Evolutionary conservation across 164 flowering plant species (phyloP).

Genomic region (Liriodendron chinense): DNA sequence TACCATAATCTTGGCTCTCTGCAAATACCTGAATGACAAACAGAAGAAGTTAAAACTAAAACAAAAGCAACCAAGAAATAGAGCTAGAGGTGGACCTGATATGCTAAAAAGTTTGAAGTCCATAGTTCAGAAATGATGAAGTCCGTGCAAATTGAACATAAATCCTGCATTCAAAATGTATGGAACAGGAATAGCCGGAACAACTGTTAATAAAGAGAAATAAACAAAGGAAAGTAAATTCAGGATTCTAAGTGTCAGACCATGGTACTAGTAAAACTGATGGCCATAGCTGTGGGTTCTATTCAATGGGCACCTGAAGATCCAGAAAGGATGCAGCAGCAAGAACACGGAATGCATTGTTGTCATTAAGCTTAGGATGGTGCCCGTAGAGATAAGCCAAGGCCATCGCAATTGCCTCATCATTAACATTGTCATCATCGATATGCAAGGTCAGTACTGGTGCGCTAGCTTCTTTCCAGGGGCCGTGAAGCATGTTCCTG

Average conservation of each 20-base stretch:
- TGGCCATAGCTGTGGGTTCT: not conserved
- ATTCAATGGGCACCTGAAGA: constrained; percentile 63
- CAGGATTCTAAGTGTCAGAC: not conserved
- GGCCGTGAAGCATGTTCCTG: constrained; percentile 99
- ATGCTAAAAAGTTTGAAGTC: constrained; percentile 91
- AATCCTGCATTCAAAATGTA: constrained; percentile 57
- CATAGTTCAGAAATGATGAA: constrained; percentile 90
- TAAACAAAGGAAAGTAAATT: not conserved
- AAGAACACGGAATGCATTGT: constrained; percentile 92
- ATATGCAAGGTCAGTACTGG: constrained; percentile 70
- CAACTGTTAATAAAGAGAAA: not conserved
- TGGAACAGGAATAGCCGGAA: not conserved
- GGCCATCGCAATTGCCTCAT: constrained; percentile 80
- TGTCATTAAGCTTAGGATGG: constrained; percentile 85
- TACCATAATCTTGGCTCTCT: constrained; percentile 94
- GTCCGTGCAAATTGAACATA: constrained; percentile 96
- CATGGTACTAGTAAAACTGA: not conserved
- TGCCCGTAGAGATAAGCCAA: constrained; percentile 94
- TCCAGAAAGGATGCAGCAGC: constrained; percentile 99
- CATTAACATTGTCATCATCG: constrained; percentile 87
- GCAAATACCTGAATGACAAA: constrained; percentile 72
- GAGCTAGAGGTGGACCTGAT: constrained; percentile 53
- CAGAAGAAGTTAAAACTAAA: constrained; percentile 8
- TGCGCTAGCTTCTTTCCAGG: constrained; percentile 92
- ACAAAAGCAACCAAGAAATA: not conserved